phyloP scores from a whole-genome alignment of 805 yeast species.

The Candida coquimbonensis region DNA sequence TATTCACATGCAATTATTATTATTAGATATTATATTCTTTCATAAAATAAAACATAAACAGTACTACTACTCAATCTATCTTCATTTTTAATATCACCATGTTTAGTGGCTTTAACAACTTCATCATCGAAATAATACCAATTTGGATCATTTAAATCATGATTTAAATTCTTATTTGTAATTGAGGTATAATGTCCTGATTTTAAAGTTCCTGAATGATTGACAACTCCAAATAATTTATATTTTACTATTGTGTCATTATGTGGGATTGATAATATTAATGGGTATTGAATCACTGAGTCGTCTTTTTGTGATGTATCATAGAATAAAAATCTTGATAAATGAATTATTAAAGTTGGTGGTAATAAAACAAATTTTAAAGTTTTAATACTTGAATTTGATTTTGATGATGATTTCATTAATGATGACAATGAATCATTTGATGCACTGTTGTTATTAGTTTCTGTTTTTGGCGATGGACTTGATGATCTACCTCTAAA shows the following conservation, averaged over 20 bases:
- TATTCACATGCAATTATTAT: not conserved
- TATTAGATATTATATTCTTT: slow-evolving; percentile 25
- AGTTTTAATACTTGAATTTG: slow-evolving; percentile 52
- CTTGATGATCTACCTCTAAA: slow-evolving; percentile 25
- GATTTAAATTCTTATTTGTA: slow-evolving; percentile 27
- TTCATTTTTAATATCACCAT: slow-evolving; percentile 27
- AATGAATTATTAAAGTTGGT: slow-evolving; percentile 68
- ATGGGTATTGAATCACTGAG: slow-evolving; percentile 48
- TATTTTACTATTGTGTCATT: slow-evolving; percentile 35
- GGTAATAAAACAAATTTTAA: slow-evolving; percentile 77
- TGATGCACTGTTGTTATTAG: not conserved
- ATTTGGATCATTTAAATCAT: slow-evolving; percentile 37
- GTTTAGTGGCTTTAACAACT: slow-evolving; percentile 38
- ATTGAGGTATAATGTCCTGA: slow-evolving; percentile 75
- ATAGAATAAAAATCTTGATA: slow-evolving; percentile 65
- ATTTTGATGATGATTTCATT: slow-evolving; percentile 7
- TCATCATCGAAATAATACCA: slow-evolving; percentile 82
- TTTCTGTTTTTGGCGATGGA: slow-evolving; percentile 6
- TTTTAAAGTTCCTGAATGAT: slow-evolving; percentile 62
- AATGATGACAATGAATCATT: slow-evolving; percentile 14
- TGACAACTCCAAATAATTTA: slow-evolving; percentile 54
- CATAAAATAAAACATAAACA: slow-evolving; percentile 67
- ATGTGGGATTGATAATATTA: slow-evolving; percentile 41
- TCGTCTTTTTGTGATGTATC: slow-evolving; percentile 48
- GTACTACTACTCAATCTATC: slow-evolving; percentile 43